A percentile compares a stretch with the other conserved stretches of the same genome.
Conservation (phyloP, 371 early-diverging fungal genomes). For the Coemansia sp. region DNA sequence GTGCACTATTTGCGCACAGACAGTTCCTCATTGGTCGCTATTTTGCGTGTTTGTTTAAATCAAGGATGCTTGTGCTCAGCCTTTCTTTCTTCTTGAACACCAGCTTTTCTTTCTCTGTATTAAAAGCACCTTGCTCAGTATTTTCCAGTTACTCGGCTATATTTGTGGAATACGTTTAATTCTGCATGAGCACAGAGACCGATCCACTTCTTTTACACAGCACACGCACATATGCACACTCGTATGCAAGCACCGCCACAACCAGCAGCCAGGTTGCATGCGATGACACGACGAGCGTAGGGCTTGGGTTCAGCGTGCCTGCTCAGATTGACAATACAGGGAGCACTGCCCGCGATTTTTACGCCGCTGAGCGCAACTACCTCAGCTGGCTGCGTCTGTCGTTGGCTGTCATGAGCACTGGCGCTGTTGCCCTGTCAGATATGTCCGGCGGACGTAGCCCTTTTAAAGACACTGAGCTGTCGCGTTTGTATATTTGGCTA, state of each 20-base stretch:
- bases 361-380: conserved; percentile 42
- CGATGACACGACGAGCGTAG: not conserved
- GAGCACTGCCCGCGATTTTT: conserved; percentile 43
- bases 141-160: not conserved
- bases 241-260: conserved; percentile 4
- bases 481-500: not conserved
- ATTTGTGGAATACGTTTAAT: not conserved
- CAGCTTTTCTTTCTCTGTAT: not conserved
- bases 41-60: no score
- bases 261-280: conserved; percentile 6
- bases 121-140: not conserved
- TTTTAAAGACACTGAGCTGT: not conserved
- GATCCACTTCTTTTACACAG: conserved; percentile 9
- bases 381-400: conserved; percentile 43
- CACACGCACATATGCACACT: not conserved
- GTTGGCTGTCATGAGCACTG: conserved; percentile 30
- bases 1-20: not conserved
- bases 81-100: no score
- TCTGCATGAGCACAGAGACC: conserved; percentile 10
- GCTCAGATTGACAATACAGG: conserved; percentile 18
- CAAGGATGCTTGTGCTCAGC: no score
- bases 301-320: conserved; percentile 6
- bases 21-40: not conserved
- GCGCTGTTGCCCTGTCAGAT: conserved; percentile 18
- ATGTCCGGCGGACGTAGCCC: not conserved